Base-by-base conservation (phyloP, 805 yeast genomes). In the Yamadazyma nakazawae region DNA sequence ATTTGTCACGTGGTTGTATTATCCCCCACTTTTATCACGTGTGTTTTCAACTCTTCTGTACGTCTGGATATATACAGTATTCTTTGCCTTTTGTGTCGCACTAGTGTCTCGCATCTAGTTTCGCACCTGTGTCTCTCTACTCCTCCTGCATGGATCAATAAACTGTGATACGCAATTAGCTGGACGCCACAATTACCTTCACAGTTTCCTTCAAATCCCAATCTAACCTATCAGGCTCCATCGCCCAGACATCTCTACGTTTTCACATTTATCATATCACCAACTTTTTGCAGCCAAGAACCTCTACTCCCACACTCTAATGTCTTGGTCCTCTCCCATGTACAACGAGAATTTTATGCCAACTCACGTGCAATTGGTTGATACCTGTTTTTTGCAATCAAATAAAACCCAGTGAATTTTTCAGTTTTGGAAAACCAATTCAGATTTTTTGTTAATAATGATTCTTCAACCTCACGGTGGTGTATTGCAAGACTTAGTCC, bases 381-480 rank as follows among this genome's bases (percentile, higher is more conserved):
- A 48, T 48, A 34, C n/a, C 7, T 11, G 16, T 19, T 14, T 34
- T 18, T 28, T 13, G 38, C 34, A 38, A 21, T 37, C 32, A 32
- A 37, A 37, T 18, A 25, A 26, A 16, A 26, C 13, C 24, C 13
- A 26, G 9, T 38, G n/a, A 34, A 14, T 34, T 34, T 34, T 16
- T 34, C 37, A 34, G 19, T 14, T 14, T 30, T 26, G 25, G n/a
- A 26, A 25, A 10, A 14, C 17, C 25, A 13, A 24, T 7, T 19
- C 8, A 25, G 21, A 34, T 17, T 34, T 21, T n/a, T 21, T 7
- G 4, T 11, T 16, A 39, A 46, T 40, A 4, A 52, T 52, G 56
- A 52, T 70, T 55, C 74, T 74, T 42, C 69, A 81, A 58, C 96
- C 98, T 48, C 97, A 92, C 79, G 98, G 97, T 63, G 97, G 97